Conservation (phyloP, 2,329 filamentous ascomycete species). For the Neonectria ditissima region DNA sequence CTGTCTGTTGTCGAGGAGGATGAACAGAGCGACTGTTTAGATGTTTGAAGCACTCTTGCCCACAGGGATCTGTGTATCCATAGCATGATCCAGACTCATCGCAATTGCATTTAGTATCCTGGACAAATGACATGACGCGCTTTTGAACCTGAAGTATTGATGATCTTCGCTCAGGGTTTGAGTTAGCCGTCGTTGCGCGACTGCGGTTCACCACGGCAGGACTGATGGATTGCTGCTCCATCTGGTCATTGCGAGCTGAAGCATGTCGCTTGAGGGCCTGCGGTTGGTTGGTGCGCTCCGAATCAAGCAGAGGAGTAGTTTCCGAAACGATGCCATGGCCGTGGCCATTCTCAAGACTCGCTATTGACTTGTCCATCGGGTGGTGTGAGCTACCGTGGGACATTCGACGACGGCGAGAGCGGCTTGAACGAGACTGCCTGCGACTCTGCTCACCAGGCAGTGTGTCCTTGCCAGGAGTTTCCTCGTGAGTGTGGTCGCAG, state of each 20-base stretch:
- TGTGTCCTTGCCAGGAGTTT: conserved; percentile 53
- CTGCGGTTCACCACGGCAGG: conserved; percentile 39
- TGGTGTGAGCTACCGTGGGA: conserved; percentile 40
- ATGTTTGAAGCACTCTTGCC: conserved; percentile 74
- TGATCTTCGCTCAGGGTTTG: conserved; percentile 56
- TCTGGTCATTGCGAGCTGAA: conserved; percentile 47
- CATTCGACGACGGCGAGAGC: conserved; percentile 48
- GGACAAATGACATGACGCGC: conserved; percentile 73
- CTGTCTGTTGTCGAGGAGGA: conserved; percentile 50
- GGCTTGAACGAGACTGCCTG: conserved; percentile 47
- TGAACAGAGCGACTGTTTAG: conserved; percentile 54
- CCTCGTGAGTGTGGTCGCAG: conserved; percentile 80
- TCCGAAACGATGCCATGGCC: conserved; percentile 51
- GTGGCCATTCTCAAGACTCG: conserved; percentile 37
- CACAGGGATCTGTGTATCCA: conserved; percentile 74
- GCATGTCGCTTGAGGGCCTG: conserved; percentile 45
- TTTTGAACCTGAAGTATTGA: conserved; percentile 68
- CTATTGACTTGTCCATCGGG: conserved; percentile 33
- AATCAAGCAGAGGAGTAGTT: conserved; percentile 62
- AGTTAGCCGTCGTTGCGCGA: conserved; percentile 45
- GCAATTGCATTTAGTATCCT: conserved; percentile 72
- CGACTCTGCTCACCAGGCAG: conserved; percentile 41
- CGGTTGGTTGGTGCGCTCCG: conserved; percentile 43
- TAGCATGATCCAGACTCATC: conserved; percentile 71
- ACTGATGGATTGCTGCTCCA: conserved; percentile 42